Conservation (phyloP, 2,329 filamentous ascomycete genomes). For the Fusarium xyrophilum region DNA sequence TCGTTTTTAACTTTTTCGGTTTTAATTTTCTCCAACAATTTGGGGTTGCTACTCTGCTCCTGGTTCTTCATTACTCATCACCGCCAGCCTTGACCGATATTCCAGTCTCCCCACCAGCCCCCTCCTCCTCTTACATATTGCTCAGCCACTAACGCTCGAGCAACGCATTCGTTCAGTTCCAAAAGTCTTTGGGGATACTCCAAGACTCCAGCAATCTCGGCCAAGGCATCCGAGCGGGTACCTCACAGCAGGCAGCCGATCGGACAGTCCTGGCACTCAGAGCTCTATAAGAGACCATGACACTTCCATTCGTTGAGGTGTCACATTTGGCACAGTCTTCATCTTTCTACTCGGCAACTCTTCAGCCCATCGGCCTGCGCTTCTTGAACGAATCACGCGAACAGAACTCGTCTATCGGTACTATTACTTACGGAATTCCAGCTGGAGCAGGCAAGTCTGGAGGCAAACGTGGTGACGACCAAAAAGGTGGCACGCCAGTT, state of each 20-base stretch:
- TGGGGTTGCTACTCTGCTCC: constrained; percentile 13
- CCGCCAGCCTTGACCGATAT: constrained; percentile 32
- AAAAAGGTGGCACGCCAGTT: constrained; percentile 42
- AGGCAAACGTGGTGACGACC: constrained; percentile 37
- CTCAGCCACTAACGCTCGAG: constrained; percentile 32
- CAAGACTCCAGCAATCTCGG: constrained; percentile 20
- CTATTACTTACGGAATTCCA: constrained; percentile 50
- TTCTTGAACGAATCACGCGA: constrained; percentile 52
- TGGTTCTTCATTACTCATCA: constrained; percentile 31
- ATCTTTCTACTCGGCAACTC: constrained; percentile 82
- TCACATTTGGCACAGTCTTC: constrained; percentile 79
- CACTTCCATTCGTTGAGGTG: constrained; percentile 66
- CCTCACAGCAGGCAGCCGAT: constrained; percentile 35
- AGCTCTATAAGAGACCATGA: constrained; percentile 41
- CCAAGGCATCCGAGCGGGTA: constrained; percentile 36
- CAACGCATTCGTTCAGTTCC: constrained; percentile 14
- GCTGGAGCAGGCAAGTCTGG: constrained; percentile 24
- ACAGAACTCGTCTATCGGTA: constrained; percentile 46
- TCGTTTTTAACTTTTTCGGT: constrained; percentile 7
- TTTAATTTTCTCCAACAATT: constrained; percentile 1
- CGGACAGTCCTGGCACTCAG: constrained; percentile 25
- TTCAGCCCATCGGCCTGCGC: constrained; percentile 78
- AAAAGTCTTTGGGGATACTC: constrained; percentile 20
- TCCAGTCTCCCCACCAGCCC: constrained; percentile 32
- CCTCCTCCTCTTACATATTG: constrained; percentile 12